phyloP scores from a whole-genome alignment of 169 alveolate genomes.

The Eimeria acervulina region DNA sequence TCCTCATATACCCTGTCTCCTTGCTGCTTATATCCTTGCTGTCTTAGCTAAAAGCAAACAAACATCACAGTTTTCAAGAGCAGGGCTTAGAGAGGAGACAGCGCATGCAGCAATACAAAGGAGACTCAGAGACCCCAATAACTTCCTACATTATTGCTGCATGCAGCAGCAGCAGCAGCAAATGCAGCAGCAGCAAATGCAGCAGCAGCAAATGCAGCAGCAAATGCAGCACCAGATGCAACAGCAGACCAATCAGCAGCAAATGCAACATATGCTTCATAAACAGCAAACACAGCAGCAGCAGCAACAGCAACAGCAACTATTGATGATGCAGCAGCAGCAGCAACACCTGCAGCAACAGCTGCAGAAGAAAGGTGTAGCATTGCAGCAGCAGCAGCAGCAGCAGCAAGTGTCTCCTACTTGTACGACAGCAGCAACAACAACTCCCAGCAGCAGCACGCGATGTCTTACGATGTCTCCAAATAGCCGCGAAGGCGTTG shows the following conservation, averaged over 20 bases:
- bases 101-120: constrained; percentile 47
- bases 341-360: not conserved
- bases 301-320: not conserved
- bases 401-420: constrained; percentile 21
- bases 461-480: constrained; percentile 15
- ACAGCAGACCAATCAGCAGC: not conserved
- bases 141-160: constrained; percentile 60
- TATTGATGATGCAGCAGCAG: too few relatives aligned
- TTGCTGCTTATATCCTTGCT: constrained; percentile 73
- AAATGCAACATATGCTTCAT: constrained; percentile 5
- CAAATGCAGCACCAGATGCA: not conserved
- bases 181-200: not conserved
- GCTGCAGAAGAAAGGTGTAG: not conserved
- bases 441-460: constrained; percentile 50
- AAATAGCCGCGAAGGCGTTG: not conserved
- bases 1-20: constrained; percentile 72
- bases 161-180: not conserved
- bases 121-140: not conserved
- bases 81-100: constrained; percentile 39
- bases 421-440: constrained; percentile 4
- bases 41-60: constrained; percentile 69
- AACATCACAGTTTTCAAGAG: constrained; percentile 21
- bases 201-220: constrained; percentile 33
- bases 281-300: not conserved
- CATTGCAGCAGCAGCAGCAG: constrained; percentile 1